phyloP scores from a whole-genome alignment of 129 eudicot species.

The Tanacetum coccineum region DNA sequence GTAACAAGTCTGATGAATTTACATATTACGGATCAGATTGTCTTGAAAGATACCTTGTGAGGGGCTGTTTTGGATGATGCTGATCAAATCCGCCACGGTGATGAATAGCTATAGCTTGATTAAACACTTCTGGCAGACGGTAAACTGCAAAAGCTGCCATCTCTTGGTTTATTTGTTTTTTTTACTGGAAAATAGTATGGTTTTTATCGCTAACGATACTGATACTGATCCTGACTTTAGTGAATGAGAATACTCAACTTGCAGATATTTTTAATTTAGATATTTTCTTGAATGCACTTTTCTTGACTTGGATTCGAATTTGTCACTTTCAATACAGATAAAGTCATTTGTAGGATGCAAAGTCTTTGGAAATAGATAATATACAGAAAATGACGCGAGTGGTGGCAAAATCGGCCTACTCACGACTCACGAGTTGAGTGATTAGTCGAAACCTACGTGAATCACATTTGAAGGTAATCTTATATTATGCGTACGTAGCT shows the following conservation, averaged over 20 bases:
- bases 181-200: neutral
- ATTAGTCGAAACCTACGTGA: no score
- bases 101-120: slow-evolving; percentile 16
- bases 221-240: neutral
- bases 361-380: slow-evolving; percentile 1
- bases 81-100: slow-evolving; percentile 13
- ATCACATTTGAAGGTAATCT: no score
- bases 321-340: neutral
- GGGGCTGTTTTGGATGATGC: slow-evolving; percentile 27
- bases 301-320: slow-evolving; percentile 22
- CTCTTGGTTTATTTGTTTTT: slow-evolving; percentile 1
- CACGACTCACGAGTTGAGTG: neutral
- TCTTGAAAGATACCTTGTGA: slow-evolving; percentile 26
- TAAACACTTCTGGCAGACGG: slow-evolving; percentile 29
- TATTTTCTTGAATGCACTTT: slow-evolving; percentile 27
- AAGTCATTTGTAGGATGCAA: neutral
- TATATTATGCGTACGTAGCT: no score
- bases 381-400: neutral
- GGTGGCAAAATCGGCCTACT: neutral
- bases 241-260: slow-evolving; percentile 21
- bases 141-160: slow-evolving; percentile 39
- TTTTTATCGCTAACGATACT: neutral
- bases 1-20: no score
- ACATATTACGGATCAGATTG: no score
- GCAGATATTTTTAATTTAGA: slow-evolving; percentile 25